Evolutionary conservation across 2,329 filamentous ascomycete species (phyloP), one percentile per base, ranked within the genome.

Genomic region (Falciphora oryzae): DNA sequence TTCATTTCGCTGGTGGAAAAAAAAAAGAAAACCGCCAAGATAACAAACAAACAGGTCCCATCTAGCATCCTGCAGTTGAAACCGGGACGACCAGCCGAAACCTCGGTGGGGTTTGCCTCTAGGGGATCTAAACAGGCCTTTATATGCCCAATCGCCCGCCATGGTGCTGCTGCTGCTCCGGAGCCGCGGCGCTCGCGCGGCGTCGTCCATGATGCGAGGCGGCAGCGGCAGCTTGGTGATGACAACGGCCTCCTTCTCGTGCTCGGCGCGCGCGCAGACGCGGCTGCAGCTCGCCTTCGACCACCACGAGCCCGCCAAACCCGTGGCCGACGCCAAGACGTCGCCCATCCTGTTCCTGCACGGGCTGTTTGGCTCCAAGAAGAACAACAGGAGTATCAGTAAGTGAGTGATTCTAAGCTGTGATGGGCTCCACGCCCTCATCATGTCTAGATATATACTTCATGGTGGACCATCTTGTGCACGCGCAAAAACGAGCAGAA

Each of bases 371-470:
- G 94, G 94, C 27, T 97, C 92, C 53, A 97, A 96, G 80, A 93
- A 92, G 80, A 98, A 98, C 75, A 97, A 97, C 75, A 83, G 93
- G 75, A 91, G 85, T 72, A 95, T 98, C 68, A 96, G 93, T 89
- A 96, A 93, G 94, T 97, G 81, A 75, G 89, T 79, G 29, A 6
- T 11, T 22, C 4, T 35, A 50, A 22, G 8, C 10, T 11, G 32
- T 11, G 8, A 35, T 35, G 32, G 32, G 8, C 32, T 14, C 8
- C 13, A 14, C 32, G 32, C 32, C 32, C 32, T 3, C 32, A 2
- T 35, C 29, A 29, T 29, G 29, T 29, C 6, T 29, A 29, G 29
- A 29, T n/a, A n/a, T n/a, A n/a, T n/a, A n/a, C n/a, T n/a, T n/a
- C n/a, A n/a, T n/a, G n/a, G n/a, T n/a, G n/a, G n/a, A n/a, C n/a